These are phyloP conservation scores for Diaporthe ilicicola DNA, from an alignment of 2,329 filamentous ascomycete species.

Conservation along the genomic window DNA sequence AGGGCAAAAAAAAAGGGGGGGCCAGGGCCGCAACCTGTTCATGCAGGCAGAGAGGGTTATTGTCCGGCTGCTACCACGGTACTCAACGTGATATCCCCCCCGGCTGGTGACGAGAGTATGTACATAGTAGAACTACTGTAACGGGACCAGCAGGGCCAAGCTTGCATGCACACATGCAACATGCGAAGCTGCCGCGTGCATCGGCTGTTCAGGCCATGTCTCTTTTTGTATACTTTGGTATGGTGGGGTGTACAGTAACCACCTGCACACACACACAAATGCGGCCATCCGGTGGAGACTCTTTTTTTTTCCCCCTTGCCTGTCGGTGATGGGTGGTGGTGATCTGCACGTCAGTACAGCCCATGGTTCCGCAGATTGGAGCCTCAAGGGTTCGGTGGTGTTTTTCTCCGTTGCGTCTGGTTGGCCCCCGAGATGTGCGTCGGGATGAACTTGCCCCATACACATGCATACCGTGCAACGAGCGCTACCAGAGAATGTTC, in stretches of 20 bases:
- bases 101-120: neutral
- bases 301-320: neutral
- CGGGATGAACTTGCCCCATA: constrained; percentile 6
- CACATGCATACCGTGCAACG: too few relatives aligned
- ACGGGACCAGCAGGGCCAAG: constrained; percentile 4
- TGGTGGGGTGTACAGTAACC: constrained; percentile 4
- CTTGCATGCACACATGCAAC: neutral
- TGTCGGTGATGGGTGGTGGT: neutral
- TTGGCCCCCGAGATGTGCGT: neutral
- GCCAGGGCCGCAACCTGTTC: constrained; percentile 5
- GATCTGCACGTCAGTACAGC: constrained; percentile 14
- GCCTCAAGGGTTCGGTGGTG: neutral
- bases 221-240: too few relatives aligned
- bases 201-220: neutral
- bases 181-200: neutral
- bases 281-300: neutral
- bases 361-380: neutral
- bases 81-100: neutral
- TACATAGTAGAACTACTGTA: too few relatives aligned
- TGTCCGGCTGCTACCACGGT: constrained; percentile 18
- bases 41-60: neutral
- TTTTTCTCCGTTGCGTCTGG: neutral
- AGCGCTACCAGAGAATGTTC: neutral
- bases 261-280: too few relatives aligned
- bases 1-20: neutral